Evolutionary conservation across 768 basidiomycete species (phyloP).

Genomic region (Mycena chlorophos): DNA sequence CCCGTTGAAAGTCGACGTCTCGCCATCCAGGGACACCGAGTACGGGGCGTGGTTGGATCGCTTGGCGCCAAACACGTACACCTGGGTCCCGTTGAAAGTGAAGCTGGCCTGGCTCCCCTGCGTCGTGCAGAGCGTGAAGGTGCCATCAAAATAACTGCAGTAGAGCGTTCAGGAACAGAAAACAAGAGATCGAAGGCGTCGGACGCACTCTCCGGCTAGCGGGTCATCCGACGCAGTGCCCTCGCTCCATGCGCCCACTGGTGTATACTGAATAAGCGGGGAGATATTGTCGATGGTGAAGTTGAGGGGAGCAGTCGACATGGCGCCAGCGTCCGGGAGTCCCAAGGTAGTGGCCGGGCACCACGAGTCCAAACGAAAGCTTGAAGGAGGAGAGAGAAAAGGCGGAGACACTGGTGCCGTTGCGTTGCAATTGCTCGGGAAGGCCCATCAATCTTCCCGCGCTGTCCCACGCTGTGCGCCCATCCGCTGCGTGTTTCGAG

Average conservation of each 20-base stretch:
- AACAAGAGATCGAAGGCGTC: background rate
- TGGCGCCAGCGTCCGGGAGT: conserved; percentile 7
- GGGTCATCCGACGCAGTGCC: conserved; percentile 8
- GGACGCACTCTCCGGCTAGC: conserved; percentile 10
- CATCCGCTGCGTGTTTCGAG: too few species aligned
- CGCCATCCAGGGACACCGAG: conserved; percentile 30
- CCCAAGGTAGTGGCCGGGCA: conserved; percentile 5
- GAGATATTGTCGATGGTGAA: conserved; percentile 24
- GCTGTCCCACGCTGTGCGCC: too few species aligned
- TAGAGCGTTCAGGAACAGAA: background rate
- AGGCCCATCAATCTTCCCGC: too few species aligned
- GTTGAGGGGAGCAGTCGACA: conserved; percentile 13
- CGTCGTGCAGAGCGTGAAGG: conserved; percentile 35
- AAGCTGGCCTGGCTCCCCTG: conserved; percentile 28
- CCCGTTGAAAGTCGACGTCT: conserved; percentile 23
- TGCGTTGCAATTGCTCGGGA: too few species aligned
- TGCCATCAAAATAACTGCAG: conserved; percentile 35
- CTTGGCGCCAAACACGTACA: conserved; percentile 40
- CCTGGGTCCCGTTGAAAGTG: conserved; percentile 36
- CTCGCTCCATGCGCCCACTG: conserved; percentile 14
- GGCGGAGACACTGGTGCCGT: too few species aligned
- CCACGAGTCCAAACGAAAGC: background rate
- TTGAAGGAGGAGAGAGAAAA: background rate
- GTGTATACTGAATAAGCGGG: conserved; percentile 17
- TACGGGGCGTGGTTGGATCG: conserved; percentile 37